A percentile compares a stretch with the other conserved stretches of the same genome.
Conservation (phyloP, 2,329 filamentous ascomycete genomes). For the Pseudocercospora macadamiae region DNA sequence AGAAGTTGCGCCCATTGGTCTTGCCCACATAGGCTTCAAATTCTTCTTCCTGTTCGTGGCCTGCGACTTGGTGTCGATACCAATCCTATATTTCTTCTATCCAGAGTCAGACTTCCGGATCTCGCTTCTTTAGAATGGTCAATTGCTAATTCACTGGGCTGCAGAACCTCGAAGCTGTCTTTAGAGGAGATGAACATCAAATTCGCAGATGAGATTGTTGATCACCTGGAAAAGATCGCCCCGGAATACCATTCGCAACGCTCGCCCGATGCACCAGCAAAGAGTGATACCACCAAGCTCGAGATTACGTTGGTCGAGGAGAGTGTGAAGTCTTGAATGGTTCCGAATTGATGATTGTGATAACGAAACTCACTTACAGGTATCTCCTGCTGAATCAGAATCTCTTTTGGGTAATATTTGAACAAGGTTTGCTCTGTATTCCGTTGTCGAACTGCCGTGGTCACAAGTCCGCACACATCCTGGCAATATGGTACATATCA, state of each 20-base stretch:
- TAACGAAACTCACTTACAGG: background rate
- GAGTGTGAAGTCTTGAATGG: background rate
- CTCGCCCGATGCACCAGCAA: background rate
- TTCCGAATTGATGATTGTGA: background rate
- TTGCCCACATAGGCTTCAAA: background rate
- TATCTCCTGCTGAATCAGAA: background rate
- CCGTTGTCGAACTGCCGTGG: background rate
- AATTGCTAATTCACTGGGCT: background rate
- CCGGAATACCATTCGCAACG: background rate
- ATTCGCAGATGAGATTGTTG: background rate
- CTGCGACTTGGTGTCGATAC: background rate
- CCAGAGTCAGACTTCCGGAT: background rate
- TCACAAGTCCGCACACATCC: background rate
- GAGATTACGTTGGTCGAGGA: background rate
- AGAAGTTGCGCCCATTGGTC: background rate
- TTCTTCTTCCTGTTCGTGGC: background rate
- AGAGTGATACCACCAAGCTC: background rate
- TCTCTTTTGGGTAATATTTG: background rate
- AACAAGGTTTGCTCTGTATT: background rate
- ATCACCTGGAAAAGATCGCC: background rate
- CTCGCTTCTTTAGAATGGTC: background rate
- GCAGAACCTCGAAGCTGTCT: background rate
- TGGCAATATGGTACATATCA: background rate
- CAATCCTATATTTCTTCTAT: background rate
- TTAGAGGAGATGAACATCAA: background rate